These are phyloP conservation scores for Pterocarpus santalinus DNA, from an alignment of 306 rosid genomes.

Conservation along the genomic window DNA sequence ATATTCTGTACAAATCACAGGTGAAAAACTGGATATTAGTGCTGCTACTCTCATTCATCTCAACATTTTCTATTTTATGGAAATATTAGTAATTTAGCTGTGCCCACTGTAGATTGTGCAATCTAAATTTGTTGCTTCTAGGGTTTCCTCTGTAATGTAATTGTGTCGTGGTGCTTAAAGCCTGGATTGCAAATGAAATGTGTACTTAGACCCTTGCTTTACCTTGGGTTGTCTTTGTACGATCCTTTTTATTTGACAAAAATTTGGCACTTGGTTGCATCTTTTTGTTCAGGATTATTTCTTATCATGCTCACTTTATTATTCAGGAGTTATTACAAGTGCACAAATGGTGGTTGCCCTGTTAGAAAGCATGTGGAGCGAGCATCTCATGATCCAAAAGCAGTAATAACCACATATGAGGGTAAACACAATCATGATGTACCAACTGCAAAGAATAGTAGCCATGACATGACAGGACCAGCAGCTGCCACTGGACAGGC, in stretches of 20 bases:
- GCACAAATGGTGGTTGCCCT: constrained; percentile 96
- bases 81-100: constrained; percentile 6
- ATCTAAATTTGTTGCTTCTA: constrained; percentile 18
- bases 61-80: background rate
- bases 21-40: background rate
- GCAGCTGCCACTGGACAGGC: constrained; percentile 55
- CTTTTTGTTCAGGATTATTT: constrained; percentile 33
- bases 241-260: constrained; percentile 19
- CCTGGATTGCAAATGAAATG: constrained; percentile 16
- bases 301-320: constrained; percentile 39
- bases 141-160: constrained; percentile 27
- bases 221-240: constrained; percentile 17
- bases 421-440: constrained; percentile 98
- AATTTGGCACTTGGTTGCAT: constrained; percentile 17
- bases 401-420: constrained; percentile 96
- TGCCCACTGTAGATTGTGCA: background rate
- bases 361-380: constrained; percentile 98
- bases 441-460: constrained; percentile 82
- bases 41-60: constrained; percentile 1
- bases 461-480: constrained; percentile 83
- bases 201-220: background rate
- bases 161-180: constrained; percentile 18
- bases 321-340: constrained; percentile 96
- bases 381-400: constrained; percentile 98
- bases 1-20: background rate